Base-by-base conservation (phyloP, 2,329 filamentous ascomycete species). In the Nannizziopsis barbatae region DNA sequence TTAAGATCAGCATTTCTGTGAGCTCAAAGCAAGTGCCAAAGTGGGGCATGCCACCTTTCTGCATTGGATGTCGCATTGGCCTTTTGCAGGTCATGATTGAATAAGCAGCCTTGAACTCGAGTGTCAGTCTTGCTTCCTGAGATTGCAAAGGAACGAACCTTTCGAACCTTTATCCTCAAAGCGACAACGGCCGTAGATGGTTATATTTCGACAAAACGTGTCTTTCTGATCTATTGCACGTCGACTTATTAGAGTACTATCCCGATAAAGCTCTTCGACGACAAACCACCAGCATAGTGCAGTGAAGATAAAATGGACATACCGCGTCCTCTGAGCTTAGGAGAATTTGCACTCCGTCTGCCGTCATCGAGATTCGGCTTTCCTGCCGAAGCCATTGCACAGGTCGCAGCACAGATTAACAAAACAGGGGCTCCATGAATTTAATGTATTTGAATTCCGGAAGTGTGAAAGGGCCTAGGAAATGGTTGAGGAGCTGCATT, bases 141-240 rank as follows among this genome's bases (percentile, higher is more conserved):
- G 20, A 22, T 11, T 38, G 10, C 22, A 20, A 32, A 12, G 18
- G 9, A 20, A 14, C 10, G 37, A 12, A 10, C 30, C 33, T 30
- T 50, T 43, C 33, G 33, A 37, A 70, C 86, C 87, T 69, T 86
- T 83, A 62, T 93, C 86, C 71, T 93, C 86, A 68, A 88, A 94
- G 55, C 87, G 83, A 66, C 88, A 95, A 67, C 90, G 85, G 49
- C 88, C 88, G 65, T 94, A 95, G 59, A 95, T 94, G 53, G 88
- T 77, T 53, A 95, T 83, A 68, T 95, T 95, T 62, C 88, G 83
- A 70, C 88, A 95, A 50, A 90, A 76, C 5, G 86, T 94, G 64
- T 93, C 88, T 69, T 90, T 93, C 45, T 84, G 85, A 69, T 86
- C 83, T 84, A 51, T 32, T 40, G 50, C 40, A 49, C 36, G 42